phyloP scores from a whole-genome alignment of 305 asterid species.

The Coffea humblotiana region DNA sequence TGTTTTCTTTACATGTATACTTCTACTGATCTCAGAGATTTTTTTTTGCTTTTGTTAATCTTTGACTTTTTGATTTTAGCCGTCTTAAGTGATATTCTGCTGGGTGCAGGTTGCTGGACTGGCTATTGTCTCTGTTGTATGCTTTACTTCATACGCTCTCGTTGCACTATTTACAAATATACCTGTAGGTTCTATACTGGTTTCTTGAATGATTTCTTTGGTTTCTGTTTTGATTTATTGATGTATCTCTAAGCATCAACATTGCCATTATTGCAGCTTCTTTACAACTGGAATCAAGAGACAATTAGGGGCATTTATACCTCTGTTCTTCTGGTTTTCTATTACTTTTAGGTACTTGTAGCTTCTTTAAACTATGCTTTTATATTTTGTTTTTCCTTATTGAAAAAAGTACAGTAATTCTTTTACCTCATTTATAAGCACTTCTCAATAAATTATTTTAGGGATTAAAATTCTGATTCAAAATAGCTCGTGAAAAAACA shows the following conservation, averaged over 20 bases:
- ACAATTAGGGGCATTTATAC: constrained; percentile 29
- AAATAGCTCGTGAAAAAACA: neutral
- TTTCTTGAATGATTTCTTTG: constrained; percentile 5
- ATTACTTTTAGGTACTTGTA: constrained; percentile 44
- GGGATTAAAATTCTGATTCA: neutral
- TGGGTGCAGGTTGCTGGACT: constrained; percentile 54
- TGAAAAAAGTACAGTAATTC: neutral
- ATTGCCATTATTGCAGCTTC: constrained; percentile 34
- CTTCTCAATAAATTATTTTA: neutral
- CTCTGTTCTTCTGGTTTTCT: constrained; percentile 39
- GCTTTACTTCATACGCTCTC: constrained; percentile 77
- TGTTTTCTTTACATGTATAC: neutral
- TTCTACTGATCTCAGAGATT: neutral
- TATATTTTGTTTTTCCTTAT: neutral
- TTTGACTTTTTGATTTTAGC: neutral
- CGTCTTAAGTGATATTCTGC: neutral
- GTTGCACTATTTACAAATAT: constrained; percentile 67
- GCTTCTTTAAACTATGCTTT: constrained; percentile 9
- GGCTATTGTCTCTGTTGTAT: constrained; percentile 74
- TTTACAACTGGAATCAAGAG: constrained; percentile 45
- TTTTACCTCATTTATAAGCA: neutral
- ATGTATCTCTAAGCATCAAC: constrained; percentile 7
- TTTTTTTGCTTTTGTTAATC: no score
- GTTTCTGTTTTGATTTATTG: constrained; percentile 8
- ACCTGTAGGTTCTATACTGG: constrained; percentile 57